These are phyloP conservation scores for Claviceps sp. DNA, from an alignment of 2,329 filamentous ascomycete genomes.

Conservation along the genomic window DNA sequence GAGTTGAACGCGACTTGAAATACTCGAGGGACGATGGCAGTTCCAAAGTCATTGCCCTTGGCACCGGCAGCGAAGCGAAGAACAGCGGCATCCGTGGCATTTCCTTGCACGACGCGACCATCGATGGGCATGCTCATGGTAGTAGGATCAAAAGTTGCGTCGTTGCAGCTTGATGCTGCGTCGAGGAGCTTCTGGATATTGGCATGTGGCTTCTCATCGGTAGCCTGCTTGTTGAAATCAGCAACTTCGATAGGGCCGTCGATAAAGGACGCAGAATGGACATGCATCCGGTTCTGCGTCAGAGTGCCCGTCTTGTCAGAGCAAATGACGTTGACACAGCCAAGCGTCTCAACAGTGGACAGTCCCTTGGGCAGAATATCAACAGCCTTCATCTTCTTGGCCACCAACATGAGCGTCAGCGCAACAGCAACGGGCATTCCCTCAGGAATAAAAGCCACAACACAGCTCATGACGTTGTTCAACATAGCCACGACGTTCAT, in stretches of 20 bases:
- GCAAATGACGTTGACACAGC: constrained; percentile 30
- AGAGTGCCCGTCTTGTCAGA: constrained; percentile 30
- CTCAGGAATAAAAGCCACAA: constrained; percentile 27
- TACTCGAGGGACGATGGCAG: constrained; percentile 12
- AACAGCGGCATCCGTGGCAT: constrained; percentile 29
- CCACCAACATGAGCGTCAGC: constrained; percentile 28
- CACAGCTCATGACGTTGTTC: constrained; percentile 31
- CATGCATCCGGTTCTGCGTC: constrained; percentile 31
- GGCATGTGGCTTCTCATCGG: constrained; percentile 6
- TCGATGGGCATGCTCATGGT: constrained; percentile 21
- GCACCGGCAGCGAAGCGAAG: constrained; percentile 24
- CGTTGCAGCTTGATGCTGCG: constrained; percentile 26
- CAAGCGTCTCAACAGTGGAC: constrained; percentile 28
- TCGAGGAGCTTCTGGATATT: constrained; percentile 14
- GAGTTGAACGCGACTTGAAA: constrained; percentile 36
- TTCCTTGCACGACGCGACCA: constrained; percentile 24
- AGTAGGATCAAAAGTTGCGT: constrained; percentile 27
- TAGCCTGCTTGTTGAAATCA: constrained; percentile 13
- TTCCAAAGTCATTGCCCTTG: constrained; percentile 9
- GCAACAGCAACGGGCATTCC: constrained; percentile 27
- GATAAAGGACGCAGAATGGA: constrained; percentile 24
- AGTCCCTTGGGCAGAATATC: constrained; percentile 29
- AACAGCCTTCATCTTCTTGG: constrained; percentile 27
- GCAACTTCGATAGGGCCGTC: constrained; percentile 17
- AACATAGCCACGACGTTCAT: constrained; percentile 30